Evolutionary conservation across 2,329 filamentous ascomycete species (phyloP), one percentile per base, ranked within the genome.

Genomic region (Coniochaeta prunicola): DNA sequence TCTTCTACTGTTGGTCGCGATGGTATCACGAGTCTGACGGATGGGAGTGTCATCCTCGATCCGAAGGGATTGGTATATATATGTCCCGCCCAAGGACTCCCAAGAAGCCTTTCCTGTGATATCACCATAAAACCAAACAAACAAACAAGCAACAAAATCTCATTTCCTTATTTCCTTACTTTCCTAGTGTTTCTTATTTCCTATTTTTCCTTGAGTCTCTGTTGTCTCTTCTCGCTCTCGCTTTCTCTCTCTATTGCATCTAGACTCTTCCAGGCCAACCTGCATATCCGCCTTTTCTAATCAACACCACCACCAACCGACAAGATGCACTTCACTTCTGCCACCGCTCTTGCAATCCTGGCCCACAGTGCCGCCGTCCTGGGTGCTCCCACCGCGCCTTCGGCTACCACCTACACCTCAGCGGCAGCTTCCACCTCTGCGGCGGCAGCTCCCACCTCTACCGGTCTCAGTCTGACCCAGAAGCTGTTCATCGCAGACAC

Each of bases 401-500:
- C 33, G 13, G 54, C 55, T 50, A 58, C 57, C 21, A 59, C 40
- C 36, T 15, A 60, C 34, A 57, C 30, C 36, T 48, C 60, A 56
- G 30, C 59, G 24, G 17, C 33, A 19, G 33, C 34, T 9, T 5
- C 50, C 34, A 54, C 50, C 30, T 34, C 53, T 26, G 30, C 21
- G 17, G 54, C 36, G 19, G 33, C 62, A 42, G 21, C 55, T 36
- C 53, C 64, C 28, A 55, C 57, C 7, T 58, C 63, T 24, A 59
- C 64, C 26, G 50, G 54, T 19, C 34, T 64, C 42, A 64, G 69
- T 62, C 68, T 70, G 55, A 69, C 74, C 21, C 68, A 72, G 56
- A 70, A 74, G 64, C 73, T 77, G 60, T 65, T 68, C 33, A 69
- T 76, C 33, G 72, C 74, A 3, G 73, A 77, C 62, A 73, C 68